Conservation (phyloP, 192 early-diverging fungal genomes). For the Linnemannia schmuckeri region DNA sequence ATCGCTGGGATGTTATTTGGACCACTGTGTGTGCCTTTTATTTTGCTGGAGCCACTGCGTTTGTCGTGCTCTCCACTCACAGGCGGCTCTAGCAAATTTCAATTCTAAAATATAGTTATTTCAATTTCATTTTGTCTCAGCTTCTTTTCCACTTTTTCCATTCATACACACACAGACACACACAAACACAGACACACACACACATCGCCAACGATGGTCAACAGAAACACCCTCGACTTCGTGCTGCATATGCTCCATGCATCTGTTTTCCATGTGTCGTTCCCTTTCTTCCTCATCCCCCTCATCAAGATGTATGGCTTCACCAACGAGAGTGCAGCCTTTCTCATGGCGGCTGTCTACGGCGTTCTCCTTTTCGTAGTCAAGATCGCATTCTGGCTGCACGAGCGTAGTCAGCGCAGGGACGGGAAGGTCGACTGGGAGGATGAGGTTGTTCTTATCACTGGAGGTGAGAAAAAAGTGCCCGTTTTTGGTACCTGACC, state of each 20-base stretch:
- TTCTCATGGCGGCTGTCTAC: constrained; percentile 24
- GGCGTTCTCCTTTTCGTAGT: constrained; percentile 16
- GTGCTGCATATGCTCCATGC: constrained; percentile 43
- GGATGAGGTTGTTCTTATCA: constrained; percentile 73
- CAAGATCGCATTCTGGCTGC: constrained; percentile 22
- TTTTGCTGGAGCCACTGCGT: constrained; percentile 23
- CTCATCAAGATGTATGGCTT: constrained; percentile 44
- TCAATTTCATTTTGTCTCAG: background rate
- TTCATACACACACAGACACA: background rate
- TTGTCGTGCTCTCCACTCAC: constrained; percentile 33
- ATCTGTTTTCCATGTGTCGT: constrained; percentile 50
- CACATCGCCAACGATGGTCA: constrained; percentile 17
- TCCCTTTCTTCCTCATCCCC: constrained; percentile 51
- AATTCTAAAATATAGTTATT: background rate
- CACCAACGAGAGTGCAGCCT: constrained; percentile 28
- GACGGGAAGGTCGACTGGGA: constrained; percentile 62
- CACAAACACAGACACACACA: background rate
- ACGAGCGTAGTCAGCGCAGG: constrained; percentile 35
- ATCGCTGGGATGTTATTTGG: constrained; percentile 53
- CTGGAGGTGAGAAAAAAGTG: constrained; percentile 61
- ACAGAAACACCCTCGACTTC: constrained; percentile 46
- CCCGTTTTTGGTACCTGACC: background rate
- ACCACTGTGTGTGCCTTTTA: constrained; percentile 29
- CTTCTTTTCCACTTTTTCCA: background rate
- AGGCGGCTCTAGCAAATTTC: constrained; percentile 7